Conservation (phyloP, 208 protist genomes). For the Phytomonas sp. region DNA sequence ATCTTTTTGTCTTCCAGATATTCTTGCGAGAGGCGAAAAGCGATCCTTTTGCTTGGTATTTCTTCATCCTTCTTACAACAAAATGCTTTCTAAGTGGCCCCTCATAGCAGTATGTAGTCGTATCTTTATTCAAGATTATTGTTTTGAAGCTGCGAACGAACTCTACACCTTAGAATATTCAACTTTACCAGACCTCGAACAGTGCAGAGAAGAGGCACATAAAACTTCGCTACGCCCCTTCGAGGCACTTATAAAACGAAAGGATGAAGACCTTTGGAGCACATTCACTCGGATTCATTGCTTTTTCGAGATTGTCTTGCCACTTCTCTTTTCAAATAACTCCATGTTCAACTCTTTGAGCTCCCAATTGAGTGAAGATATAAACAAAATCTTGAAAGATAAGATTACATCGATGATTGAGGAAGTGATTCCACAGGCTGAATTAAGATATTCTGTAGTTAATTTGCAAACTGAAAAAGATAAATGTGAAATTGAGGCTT, state of each 20-base stretch:
- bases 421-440: background rate
- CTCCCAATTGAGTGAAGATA: background rate
- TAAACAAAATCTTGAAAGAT: slow-evolving; percentile 10
- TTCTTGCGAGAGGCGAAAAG: slow-evolving; percentile 72
- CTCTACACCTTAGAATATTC: slow-evolving; percentile 53
- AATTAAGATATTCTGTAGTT: background rate
- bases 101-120: slow-evolving; percentile 4
- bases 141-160: slow-evolving; percentile 14
- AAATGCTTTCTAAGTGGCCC: slow-evolving; percentile 41
- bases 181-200: slow-evolving; percentile 46
- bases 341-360: background rate
- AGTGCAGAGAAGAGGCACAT: slow-evolving; percentile 45
- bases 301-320: slow-evolving; percentile 24
- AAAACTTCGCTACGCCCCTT: slow-evolving; percentile 45
- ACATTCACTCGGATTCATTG: slow-evolving; percentile 10
- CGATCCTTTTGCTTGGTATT: slow-evolving; percentile 68
- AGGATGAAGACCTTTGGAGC: background rate
- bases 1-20: slow-evolving; percentile 70
- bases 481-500: background rate
- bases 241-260: slow-evolving; percentile 24
- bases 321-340: slow-evolving; percentile 15
- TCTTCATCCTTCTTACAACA: slow-evolving; percentile 39
- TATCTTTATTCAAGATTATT: slow-evolving; percentile 4
- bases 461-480: background rate
- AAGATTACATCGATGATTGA: background rate